Evolutionary conservation across 345 rosid genomes (phyloP).

Genomic region (Arabis alpina): DNA sequence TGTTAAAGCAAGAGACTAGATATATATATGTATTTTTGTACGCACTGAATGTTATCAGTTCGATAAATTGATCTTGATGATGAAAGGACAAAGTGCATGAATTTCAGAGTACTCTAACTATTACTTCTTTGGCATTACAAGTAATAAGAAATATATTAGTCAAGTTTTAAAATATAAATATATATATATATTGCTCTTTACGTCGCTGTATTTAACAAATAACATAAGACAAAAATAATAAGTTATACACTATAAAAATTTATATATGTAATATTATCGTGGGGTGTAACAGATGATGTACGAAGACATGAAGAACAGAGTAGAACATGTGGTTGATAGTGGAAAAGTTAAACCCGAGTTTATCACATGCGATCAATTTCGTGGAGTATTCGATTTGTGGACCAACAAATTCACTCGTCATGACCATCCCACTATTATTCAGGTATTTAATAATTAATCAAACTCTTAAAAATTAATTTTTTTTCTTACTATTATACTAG

Average conservation of each 20-base stretch:
- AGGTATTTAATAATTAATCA: slow-evolving; percentile 42
- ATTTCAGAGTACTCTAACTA: too few relatives aligned
- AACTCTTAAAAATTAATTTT: background rate
- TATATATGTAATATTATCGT: background rate
- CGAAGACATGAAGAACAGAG: slow-evolving; percentile 58
- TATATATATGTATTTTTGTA: too few relatives aligned
- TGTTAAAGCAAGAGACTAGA: too few relatives aligned
- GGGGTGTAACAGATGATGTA: slow-evolving; percentile 52
- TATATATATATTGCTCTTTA: too few relatives aligned
- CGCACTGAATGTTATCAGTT: too few relatives aligned
- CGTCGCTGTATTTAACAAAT: too few relatives aligned
- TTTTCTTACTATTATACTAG: background rate
- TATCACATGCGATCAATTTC: slow-evolving; percentile 33
- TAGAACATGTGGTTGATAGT: slow-evolving; percentile 51
- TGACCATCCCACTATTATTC: slow-evolving; percentile 67
- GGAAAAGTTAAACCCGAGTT: slow-evolving; percentile 49
- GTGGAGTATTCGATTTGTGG: slow-evolving; percentile 51
- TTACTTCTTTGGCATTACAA: too few relatives aligned
- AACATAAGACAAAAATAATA: background rate
- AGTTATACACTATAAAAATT: too few relatives aligned
- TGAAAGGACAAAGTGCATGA: too few relatives aligned
- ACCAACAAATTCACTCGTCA: slow-evolving; percentile 51
- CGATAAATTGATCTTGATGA: too few relatives aligned
- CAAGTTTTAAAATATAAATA: too few relatives aligned
- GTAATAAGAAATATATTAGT: too few relatives aligned